These are phyloP conservation scores for Pythium coloratum DNA, from an alignment of 352 stramenopile genomes.

Conservation along the genomic window DNA sequence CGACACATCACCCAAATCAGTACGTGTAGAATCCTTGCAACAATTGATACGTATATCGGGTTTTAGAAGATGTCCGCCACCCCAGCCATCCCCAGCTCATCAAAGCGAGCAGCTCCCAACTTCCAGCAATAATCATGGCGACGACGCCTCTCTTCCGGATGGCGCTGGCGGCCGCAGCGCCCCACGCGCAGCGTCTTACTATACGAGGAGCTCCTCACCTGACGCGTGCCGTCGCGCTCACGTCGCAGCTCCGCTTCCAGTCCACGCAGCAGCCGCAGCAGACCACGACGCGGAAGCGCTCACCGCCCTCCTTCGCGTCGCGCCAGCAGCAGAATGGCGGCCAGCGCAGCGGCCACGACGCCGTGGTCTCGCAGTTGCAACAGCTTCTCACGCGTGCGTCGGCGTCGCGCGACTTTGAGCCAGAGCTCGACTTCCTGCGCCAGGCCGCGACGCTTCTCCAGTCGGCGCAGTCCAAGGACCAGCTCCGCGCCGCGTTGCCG, in stretches of 20 bases:
- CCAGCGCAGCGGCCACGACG: slow-evolving; percentile 6
- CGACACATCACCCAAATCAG: too few species aligned
- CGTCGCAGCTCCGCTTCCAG: slow-evolving; percentile 7
- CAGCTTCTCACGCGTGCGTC: slow-evolving; percentile 39
- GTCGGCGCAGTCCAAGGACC: slow-evolving; percentile 47
- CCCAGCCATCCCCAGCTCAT: neutral
- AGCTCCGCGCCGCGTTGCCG: slow-evolving; percentile 55
- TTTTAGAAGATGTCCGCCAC: neutral
- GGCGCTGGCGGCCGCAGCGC: neutral
- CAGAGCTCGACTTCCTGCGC: slow-evolving; percentile 49
- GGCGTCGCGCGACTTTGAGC: slow-evolving; percentile 32
- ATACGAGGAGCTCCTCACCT: neutral
- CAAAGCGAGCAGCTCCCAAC: neutral
- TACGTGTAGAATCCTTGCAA: too few species aligned
- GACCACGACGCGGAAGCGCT: neutral
- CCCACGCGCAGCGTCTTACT: neutral
- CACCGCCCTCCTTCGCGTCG: slow-evolving; percentile 16
- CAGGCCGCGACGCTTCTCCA: slow-evolving; percentile 45
- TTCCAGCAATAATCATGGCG: neutral
- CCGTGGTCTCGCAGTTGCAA: slow-evolving; percentile 37
- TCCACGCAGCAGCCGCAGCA: slow-evolving; percentile 1
- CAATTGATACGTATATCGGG: too few species aligned
- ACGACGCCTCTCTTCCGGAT: neutral
- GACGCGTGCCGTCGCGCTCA: neutral
- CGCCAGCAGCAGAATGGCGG: slow-evolving; percentile 5